Conservation (phyloP, 2,329 filamentous ascomycete species). For the Hypoxylon rubiginosum region DNA sequence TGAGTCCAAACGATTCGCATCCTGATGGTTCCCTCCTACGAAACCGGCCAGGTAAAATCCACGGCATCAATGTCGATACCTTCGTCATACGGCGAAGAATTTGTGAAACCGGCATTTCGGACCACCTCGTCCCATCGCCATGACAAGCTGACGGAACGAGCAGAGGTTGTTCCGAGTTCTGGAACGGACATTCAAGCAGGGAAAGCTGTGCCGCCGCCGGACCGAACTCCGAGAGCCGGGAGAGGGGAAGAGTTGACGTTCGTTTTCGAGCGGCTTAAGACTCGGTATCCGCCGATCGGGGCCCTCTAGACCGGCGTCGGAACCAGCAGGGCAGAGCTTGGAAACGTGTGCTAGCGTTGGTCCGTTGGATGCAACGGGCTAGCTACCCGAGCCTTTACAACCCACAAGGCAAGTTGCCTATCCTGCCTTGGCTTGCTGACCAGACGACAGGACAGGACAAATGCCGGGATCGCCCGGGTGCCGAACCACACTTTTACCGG, state of each 20-base stretch:
- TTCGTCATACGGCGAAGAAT: slow-evolving; percentile 1
- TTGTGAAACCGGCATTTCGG: neutral
- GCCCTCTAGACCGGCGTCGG: slow-evolving; percentile 11
- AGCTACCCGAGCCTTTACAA: neutral
- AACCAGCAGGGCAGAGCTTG: neutral
- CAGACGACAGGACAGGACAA: slow-evolving; percentile 3
- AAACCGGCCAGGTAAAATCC: neutral
- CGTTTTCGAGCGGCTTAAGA: slow-evolving; percentile 18
- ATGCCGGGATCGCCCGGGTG: neutral
- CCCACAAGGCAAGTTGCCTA: neutral
- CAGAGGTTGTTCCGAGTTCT: slow-evolving; percentile 8
- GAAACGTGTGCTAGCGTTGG: slow-evolving; percentile 3
- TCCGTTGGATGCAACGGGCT: neutral
- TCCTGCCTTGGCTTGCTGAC: neutral
- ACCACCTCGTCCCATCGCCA: neutral
- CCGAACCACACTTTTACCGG: neutral
- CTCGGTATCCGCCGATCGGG: slow-evolving; percentile 18
- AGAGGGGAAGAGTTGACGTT: slow-evolving; percentile 21
- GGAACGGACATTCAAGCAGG: slow-evolving; percentile 19
- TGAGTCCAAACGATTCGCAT: neutral
- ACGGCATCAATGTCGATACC: neutral
- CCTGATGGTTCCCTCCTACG: neutral
- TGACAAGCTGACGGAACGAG: slow-evolving; percentile 5
- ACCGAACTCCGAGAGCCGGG: too few relatives aligned
- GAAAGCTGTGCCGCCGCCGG: neutral